These are phyloP conservation scores for Crepidotus variabilis DNA, from an alignment of 768 basidiomycete genomes.

Conservation along the genomic window DNA sequence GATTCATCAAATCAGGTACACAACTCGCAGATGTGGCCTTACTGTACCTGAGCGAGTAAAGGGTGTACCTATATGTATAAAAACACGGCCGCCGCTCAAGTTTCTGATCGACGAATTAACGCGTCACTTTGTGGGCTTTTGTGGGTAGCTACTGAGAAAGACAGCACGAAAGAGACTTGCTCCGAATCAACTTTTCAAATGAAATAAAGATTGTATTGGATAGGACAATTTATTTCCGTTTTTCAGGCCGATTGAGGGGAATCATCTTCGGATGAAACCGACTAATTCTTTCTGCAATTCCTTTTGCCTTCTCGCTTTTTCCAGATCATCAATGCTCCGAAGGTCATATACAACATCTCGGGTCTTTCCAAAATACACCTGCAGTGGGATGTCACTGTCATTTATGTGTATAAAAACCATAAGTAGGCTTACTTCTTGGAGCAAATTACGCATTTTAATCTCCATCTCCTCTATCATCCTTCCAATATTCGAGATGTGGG, in stretches of 20 bases:
- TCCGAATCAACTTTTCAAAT: no score
- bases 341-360: conserved; percentile 93
- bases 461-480: conserved; percentile 98
- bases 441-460: conserved; percentile 94
- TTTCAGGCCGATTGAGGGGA: no score
- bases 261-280: conserved; percentile 78
- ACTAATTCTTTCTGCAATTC: conserved; percentile 91
- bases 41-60: no score
- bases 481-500: conserved; percentile 93
- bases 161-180: no score
- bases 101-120: no score
- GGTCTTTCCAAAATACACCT: conserved; percentile 97
- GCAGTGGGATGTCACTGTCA: conserved; percentile 5
- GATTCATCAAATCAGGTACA: no score
- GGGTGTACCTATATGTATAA: no score
- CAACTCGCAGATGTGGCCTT: no score
- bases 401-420: conserved; percentile 1
- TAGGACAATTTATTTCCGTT: background rate
- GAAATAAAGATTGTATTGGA: no score
- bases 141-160: no score
- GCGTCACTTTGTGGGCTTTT: no score
- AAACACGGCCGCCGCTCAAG: no score
- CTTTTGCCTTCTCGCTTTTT: conserved; percentile 73
- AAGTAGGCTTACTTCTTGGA: conserved; percentile 65
- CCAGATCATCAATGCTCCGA: conserved; percentile 82